Conservation (phyloP, 2,329 filamentous ascomycete genomes). For the Diatrype stigma region DNA sequence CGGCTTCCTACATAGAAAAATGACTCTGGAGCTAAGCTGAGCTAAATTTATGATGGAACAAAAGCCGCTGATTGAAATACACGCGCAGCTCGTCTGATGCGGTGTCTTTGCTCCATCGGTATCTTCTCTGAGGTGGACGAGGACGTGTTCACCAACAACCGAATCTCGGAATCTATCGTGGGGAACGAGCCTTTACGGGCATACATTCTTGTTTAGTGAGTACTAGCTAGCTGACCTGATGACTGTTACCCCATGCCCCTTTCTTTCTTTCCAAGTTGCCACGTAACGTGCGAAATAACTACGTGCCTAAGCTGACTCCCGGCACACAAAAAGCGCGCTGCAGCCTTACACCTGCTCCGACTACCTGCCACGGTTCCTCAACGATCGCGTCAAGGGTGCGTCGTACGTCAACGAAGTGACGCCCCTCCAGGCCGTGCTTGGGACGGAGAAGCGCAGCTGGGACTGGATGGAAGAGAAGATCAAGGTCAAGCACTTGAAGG, state of each 20-base stretch:
- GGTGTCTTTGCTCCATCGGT: slow-evolving; percentile 31
- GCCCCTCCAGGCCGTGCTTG: slow-evolving; percentile 27
- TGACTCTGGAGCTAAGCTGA: too few relatives aligned
- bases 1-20: too few relatives aligned
- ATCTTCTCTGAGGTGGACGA: slow-evolving; percentile 27
- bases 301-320: too few relatives aligned
- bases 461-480: slow-evolving; percentile 31
- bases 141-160: slow-evolving; percentile 32
- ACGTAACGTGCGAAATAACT: too few relatives aligned
- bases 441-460: slow-evolving; percentile 26
- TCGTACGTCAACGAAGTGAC: slow-evolving; percentile 28
- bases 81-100: slow-evolving; percentile 27
- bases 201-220: slow-evolving; percentile 31
- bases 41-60: too few relatives aligned
- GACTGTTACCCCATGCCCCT: too few relatives aligned
- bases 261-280: too few relatives aligned
- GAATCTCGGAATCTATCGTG: slow-evolving; percentile 30
- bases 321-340: too few relatives aligned
- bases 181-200: slow-evolving; percentile 31
- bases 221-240: too few relatives aligned
- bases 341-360: slow-evolving; percentile 30
- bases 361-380: slow-evolving; percentile 25
- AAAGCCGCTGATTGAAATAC: neutral
- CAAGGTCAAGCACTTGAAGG: slow-evolving; percentile 1
- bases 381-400: slow-evolving; percentile 21